Base-by-base conservation (phyloP, 2,329 filamentous ascomycete species). In the Cryphonectria radicalis region DNA sequence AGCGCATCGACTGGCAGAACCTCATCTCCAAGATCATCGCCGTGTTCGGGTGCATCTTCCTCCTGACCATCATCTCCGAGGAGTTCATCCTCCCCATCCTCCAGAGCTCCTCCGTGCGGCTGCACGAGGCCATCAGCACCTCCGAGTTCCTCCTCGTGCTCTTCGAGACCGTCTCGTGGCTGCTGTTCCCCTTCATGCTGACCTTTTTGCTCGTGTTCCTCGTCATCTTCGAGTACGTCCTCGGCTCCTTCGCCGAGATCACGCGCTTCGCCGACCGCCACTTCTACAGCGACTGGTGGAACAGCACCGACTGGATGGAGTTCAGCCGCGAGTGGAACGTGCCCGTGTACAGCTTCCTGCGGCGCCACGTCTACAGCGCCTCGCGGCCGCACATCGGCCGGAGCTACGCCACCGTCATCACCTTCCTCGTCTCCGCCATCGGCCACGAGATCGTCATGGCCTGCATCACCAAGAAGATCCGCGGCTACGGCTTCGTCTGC, bases 251-350 rank as follows among this genome's bases (percentile, higher is more conserved):
- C 77, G 96, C 95, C 19, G 96, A 99, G 81, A 93, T 98, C 75
- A 97, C 95, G 25, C 88, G 91, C 76, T 98, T 98, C 80, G 95
- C 92, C 67, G 96, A 98, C 81, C 90, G 95, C 57, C 93, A 96
- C 81, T 98, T 98, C 84, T 99, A 98, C 84, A 86, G 86, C 66
- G 90, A 92, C 83, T 91, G 89, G 89, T 91, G 90, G 90, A 92
- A 92, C 82, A 90, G 88, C 76, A 93, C 91, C 75, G 93, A 95
- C 85, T 96, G 94, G 94, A 92, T 98, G 79, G 95, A 98, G 82
- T 99, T 98, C 82, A 95, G 91, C 14, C 90, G 94, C 75, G 93
- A 98, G 84, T 98, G 96, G 95, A 98, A 98, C 80, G 90, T 97
- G n/a, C 95, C 95, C 62, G 95, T 98, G 8, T 96, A 98, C 83